Conservation (phyloP, 352 stramenopile species). For the Phytophthora aleatoria region DNA sequence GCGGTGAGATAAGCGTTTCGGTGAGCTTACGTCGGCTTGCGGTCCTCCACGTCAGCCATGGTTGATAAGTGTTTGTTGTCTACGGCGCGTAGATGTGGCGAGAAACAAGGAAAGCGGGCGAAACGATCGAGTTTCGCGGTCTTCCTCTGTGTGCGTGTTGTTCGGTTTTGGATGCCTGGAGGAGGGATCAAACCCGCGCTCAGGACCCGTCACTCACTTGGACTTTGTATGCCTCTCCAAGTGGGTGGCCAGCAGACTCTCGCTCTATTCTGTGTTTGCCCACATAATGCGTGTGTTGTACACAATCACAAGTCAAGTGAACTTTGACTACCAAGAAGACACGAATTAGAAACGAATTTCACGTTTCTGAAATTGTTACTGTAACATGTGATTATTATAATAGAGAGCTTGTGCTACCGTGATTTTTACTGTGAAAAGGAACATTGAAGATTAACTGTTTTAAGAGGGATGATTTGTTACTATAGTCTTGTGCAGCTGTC, state of each 20-base stretch:
- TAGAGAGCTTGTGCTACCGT: too few relatives aligned
- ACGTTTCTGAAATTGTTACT: too few relatives aligned
- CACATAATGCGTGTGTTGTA: neutral
- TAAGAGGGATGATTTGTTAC: neutral
- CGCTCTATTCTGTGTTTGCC: slow-evolving; percentile 1
- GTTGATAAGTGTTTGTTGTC: slow-evolving; percentile 33
- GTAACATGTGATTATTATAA: too few relatives aligned
- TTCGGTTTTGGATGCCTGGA: slow-evolving; percentile 42
- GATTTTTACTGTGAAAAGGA: too few relatives aligned
- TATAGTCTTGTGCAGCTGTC: neutral
- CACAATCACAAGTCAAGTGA: neutral
- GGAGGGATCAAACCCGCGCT: slow-evolving; percentile 18
- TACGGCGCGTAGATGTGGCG: slow-evolving; percentile 33
- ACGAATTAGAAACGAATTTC: too few relatives aligned
- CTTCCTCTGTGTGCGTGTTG: slow-evolving; percentile 46
- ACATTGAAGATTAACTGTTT: too few relatives aligned
- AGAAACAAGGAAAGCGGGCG: slow-evolving; percentile 24
- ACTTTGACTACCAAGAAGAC: too few relatives aligned
- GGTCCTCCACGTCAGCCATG: slow-evolving; percentile 85
- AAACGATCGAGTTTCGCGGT: slow-evolving; percentile 36
- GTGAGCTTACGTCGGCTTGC: slow-evolving; percentile 55
- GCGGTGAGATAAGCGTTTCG: neutral
- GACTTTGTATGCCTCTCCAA: slow-evolving; percentile 66
- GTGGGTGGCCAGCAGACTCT: slow-evolving; percentile 59
- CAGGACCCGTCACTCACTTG: slow-evolving; percentile 47